These are phyloP conservation scores for Hypericum perforatum DNA, from an alignment of 345 rosid species.

Conservation along the genomic window DNA sequence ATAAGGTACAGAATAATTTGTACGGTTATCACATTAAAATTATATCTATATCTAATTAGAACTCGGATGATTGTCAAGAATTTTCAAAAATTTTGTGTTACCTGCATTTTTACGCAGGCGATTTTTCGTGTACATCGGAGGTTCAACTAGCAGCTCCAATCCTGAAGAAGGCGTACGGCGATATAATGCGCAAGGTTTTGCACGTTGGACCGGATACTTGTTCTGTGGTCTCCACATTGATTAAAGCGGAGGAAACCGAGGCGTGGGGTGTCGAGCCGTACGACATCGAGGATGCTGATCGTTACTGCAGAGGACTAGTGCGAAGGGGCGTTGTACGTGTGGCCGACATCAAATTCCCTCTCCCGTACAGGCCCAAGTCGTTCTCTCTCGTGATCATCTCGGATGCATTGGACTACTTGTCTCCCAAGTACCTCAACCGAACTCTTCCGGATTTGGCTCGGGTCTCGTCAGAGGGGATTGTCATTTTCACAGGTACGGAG, in stretches of 20 bases:
- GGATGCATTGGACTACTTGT: constrained; percentile 87
- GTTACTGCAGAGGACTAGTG: constrained; percentile 67
- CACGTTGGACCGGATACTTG: constrained; percentile 96
- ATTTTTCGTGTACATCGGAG: constrained; percentile 70
- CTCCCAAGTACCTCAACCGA: constrained; percentile 86
- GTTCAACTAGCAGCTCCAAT: constrained; percentile 72
- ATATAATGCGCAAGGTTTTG: constrained; percentile 81
- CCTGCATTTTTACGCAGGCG: constrained; percentile 34
- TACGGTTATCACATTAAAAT: background rate
- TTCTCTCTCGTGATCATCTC: constrained; percentile 89
- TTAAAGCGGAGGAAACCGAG: constrained; percentile 86
- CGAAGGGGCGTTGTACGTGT: constrained; percentile 84
- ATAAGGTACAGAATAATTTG: background rate
- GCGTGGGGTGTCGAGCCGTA: constrained; percentile 99
- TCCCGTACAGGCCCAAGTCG: constrained; percentile 79
- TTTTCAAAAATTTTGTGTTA: background rate
- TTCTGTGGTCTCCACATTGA: constrained; percentile 64
- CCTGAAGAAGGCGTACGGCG: constrained; percentile 79
- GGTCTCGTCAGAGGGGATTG: constrained; percentile 68
- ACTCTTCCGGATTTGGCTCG: constrained; percentile 88
- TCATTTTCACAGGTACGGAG: constrained; percentile 65
- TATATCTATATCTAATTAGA: background rate
- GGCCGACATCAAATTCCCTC: constrained; percentile 85
- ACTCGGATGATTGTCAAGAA: background rate
- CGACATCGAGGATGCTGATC: constrained; percentile 86